Evolutionary conservation across 2,329 filamentous ascomycete genomes (phyloP).

Genomic region (Apiospora marii): DNA sequence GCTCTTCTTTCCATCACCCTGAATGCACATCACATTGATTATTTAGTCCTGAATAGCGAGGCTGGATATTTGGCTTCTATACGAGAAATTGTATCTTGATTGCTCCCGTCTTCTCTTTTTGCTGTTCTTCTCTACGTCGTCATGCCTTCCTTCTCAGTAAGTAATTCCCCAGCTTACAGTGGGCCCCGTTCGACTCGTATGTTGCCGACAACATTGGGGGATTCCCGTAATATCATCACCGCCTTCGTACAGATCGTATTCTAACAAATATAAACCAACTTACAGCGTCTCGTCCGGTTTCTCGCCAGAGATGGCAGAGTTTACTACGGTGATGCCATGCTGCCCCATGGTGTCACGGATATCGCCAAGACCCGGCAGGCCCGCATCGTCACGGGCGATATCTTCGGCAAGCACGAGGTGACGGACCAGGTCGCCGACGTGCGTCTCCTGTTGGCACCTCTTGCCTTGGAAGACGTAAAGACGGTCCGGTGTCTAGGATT

Average conservation of each 20-base stretch:
- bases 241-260: background rate
- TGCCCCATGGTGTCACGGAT: slow-evolving; percentile 66
- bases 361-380: slow-evolving; percentile 68
- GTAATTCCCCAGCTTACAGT: background rate
- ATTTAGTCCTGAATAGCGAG: background rate
- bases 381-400: slow-evolving; percentile 68
- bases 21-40: background rate
- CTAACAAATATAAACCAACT: background rate
- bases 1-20: background rate
- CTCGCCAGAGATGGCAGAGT: slow-evolving; percentile 73
- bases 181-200: background rate
- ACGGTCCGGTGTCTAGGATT: slow-evolving; percentile 75
- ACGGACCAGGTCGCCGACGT: slow-evolving; percentile 68
- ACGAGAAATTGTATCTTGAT: background rate
- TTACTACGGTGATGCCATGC: slow-evolving; percentile 79
- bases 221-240: background rate
- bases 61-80: background rate
- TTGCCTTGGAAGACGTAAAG: slow-evolving; percentile 67
- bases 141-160: slow-evolving; percentile 56
- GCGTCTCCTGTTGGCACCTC: slow-evolving; percentile 66
- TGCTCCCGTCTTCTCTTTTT: background rate
- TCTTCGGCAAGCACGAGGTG: slow-evolving; percentile 70
- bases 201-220: slow-evolving; percentile 5
- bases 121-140: slow-evolving; percentile 24
- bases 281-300: slow-evolving; percentile 75